Evolutionary conservation across 805 yeast genomes (phyloP).

Genomic region (Teunomyces funiuensis): DNA sequence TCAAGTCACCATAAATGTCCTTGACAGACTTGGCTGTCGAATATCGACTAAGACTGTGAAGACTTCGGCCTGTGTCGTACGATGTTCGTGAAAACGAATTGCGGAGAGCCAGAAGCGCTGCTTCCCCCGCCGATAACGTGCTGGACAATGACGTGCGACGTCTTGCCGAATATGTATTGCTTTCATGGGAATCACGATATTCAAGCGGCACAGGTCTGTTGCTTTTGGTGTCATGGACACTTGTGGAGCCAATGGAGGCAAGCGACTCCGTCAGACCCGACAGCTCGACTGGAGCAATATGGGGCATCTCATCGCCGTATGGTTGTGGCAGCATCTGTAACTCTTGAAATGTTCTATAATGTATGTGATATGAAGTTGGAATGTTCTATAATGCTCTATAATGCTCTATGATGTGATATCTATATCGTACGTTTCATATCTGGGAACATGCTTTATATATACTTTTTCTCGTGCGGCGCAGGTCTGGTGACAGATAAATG

Average conservation of each 20-base stretch:
- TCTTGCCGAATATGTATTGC: background rate
- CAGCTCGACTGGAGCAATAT: background rate
- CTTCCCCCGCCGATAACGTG: background rate
- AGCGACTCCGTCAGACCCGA: background rate
- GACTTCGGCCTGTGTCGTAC: background rate
- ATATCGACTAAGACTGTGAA: constrained; percentile 1
- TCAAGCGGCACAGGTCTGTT: background rate
- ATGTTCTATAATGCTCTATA: too few species aligned
- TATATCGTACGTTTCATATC: too few species aligned
- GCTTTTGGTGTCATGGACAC: background rate
- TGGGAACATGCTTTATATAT: too few species aligned
- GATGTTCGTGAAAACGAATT: background rate
- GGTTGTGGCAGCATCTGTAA: too few species aligned
- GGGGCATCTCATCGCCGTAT: background rate
- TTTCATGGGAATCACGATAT: background rate
- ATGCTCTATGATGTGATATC: too few species aligned
- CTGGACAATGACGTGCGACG: background rate
- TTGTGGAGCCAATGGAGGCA: background rate
- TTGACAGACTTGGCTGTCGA: constrained; percentile 16
- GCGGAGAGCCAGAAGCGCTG: background rate
- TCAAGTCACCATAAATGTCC: constrained; percentile 31
- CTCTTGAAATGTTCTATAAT: too few species aligned
- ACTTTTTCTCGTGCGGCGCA: too few species aligned
- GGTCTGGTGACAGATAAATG: too few species aligned
- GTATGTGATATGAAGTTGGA: too few species aligned